Base-by-base conservation (phyloP, 345 rosid genomes). In the Murraya koenigii region DNA sequence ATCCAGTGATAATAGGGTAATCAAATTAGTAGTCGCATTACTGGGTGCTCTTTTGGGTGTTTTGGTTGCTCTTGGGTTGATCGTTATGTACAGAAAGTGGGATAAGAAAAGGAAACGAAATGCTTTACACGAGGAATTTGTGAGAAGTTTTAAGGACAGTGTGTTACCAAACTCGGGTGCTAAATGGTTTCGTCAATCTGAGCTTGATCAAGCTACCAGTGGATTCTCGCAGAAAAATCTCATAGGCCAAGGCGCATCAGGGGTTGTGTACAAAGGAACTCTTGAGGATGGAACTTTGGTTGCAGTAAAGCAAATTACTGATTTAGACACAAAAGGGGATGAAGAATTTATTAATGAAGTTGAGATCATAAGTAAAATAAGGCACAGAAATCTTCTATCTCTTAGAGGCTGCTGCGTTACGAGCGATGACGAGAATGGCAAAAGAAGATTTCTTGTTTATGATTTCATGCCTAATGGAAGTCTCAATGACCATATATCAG, bases 391-490 rank as follows among this genome's bases (percentile, higher is more conserved):
- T 73, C 91, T 88, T 28, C 87, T 88, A 3, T 84, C 92, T 14
- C 94, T 90, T 13, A 73, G 90, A 35, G 94, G 94, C 17, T 90
- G 94, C 36, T 90, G 94, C n/a, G 84, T 90, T 4, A 13, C 88
- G 6, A 86, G 90, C 41, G 90, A 90, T 69, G 66, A 76, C 38
- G 61, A n/a, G 3, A 39, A 32, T 22, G 90, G 92, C 54, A 78
- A 82, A 68, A 83, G 86, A 72, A 85, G 94, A 65, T 90, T 77
- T 74, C 77, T 90, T 28, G 85, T 90, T 3, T 89, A 80, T 28
- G 92, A 90, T 75, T 90, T 82, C 89, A 87, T 89, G 94, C 78
- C 89, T 0, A 89, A 84, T 66, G 90, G 94, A 10, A 90, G 81
- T 74, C 89, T 89, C 10, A 36, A 81, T 49, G 90, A 89, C 65